These are phyloP conservation scores for Eutrema heterophyllum DNA, from an alignment of 345 rosid genomes.

Conservation along the genomic window DNA sequence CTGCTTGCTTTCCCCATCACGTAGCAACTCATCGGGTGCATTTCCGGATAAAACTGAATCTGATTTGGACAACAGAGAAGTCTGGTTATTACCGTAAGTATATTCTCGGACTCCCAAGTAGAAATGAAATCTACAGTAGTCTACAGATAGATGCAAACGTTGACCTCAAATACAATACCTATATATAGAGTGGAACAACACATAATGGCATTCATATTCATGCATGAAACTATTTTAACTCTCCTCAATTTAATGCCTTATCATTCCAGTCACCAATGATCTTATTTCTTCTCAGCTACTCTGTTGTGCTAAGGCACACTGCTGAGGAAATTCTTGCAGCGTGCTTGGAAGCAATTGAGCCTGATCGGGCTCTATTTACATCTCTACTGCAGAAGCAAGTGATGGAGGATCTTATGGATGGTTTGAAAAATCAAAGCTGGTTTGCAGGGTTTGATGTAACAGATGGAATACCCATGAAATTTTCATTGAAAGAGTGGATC, in stretches of 20 bases:
- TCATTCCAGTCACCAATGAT: neutral
- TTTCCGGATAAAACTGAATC: slow-evolving; percentile 29
- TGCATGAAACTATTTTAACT: neutral
- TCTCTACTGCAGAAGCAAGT: slow-evolving; percentile 75
- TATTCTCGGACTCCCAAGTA: slow-evolving; percentile 8
- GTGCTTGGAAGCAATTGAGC: slow-evolving; percentile 82
- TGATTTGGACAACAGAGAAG: slow-evolving; percentile 47
- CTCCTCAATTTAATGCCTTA: neutral
- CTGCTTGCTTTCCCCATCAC: slow-evolving; percentile 66
- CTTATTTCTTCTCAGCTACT: slow-evolving; percentile 55
- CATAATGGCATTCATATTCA: neutral
- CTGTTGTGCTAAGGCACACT: slow-evolving; percentile 93
- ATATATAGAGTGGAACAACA: neutral
- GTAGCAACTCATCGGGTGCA: slow-evolving; percentile 31
- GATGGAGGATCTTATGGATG: slow-evolving; percentile 64
- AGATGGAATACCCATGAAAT: slow-evolving; percentile 58
- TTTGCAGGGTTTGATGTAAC: slow-evolving; percentile 76
- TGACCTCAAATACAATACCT: slow-evolving; percentile 7
- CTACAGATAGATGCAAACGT: neutral
- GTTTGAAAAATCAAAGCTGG: slow-evolving; percentile 64
- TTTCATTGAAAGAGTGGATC: slow-evolving; percentile 70
- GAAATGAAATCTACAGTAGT: neutral
- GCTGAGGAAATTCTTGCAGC: slow-evolving; percentile 92
- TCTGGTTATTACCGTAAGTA: slow-evolving; percentile 87
- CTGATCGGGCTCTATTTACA: slow-evolving; percentile 70